Percentiles rank a stretch among this genome's conserved stretches.
phyloP scores from a whole-genome alignment of 176 grass and related monocot genomes.

The Oryza punctata region DNA sequence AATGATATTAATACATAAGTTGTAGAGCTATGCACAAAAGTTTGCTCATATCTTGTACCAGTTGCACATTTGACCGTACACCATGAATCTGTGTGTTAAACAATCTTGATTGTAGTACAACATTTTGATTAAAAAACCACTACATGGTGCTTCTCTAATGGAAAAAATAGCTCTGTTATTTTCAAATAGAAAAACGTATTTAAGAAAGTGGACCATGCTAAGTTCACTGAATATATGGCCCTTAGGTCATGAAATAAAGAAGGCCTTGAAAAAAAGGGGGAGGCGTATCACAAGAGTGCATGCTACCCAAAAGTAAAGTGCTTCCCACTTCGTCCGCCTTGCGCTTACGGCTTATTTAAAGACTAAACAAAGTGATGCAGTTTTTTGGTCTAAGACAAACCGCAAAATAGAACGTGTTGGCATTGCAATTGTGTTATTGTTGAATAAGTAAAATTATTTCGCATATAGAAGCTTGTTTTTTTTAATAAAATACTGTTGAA shows the following conservation, averaged over 20 bases:
- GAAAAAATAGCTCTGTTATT: slow-evolving; percentile 3
- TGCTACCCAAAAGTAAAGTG: background rate
- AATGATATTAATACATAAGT: background rate
- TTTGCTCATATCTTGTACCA: background rate
- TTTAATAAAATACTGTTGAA: background rate
- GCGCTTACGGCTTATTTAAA: background rate
- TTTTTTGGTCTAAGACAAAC: background rate
- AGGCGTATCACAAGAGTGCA: background rate
- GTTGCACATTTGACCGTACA: background rate
- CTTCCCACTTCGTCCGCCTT: background rate
- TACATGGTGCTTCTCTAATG: background rate
- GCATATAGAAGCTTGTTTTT: background rate
- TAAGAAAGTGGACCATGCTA: background rate
- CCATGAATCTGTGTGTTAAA: slow-evolving; percentile 2
- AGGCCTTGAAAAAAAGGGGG: background rate
- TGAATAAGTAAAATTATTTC: background rate
- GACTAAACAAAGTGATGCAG: slow-evolving; percentile 7
- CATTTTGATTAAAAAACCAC: background rate
- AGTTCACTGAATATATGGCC: background rate
- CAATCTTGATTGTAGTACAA: background rate
- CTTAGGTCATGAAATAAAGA: slow-evolving; percentile 11
- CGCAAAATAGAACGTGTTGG: background rate
- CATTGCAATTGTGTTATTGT: background rate
- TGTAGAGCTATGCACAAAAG: background rate
- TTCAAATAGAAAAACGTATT: background rate